Percentiles rank a stretch among this genome's conserved stretches.
These are phyloP conservation scores for Erigeron canadensis DNA, from an alignment of 129 eudicot genomes.

Conservation along the genomic window DNA sequence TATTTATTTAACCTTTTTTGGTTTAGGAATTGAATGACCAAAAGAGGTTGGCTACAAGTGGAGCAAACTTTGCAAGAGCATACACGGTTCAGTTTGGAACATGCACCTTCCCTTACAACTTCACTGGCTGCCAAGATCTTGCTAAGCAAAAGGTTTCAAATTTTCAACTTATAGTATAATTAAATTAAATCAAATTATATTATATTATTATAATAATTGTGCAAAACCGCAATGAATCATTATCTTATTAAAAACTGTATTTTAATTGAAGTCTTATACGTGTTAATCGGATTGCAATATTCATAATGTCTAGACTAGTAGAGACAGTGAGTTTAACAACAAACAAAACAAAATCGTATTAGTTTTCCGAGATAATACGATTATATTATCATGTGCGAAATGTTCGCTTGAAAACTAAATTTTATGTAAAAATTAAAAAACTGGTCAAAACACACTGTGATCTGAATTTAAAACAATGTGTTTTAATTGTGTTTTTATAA, in stretches of 20 bases:
- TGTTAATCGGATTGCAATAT: background rate
- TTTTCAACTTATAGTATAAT: background rate
- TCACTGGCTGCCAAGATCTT: slow-evolving; percentile 99
- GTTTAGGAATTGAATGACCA: slow-evolving; percentile 83
- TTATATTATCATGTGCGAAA: background rate
- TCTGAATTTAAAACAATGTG: no score
- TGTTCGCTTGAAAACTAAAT: no score
- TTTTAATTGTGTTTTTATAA: no score
- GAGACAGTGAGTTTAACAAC: no score
- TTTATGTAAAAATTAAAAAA: no score
- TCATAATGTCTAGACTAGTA: background rate
- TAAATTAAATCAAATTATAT: no score
- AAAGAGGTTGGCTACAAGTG: slow-evolving; percentile 96
- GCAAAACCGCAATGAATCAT: no score
- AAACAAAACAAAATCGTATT: no score
- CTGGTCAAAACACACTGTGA: no score
- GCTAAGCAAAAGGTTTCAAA: slow-evolving; percentile 83
- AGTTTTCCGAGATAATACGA: background rate
- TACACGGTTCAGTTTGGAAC: slow-evolving; percentile 89
- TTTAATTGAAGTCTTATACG: background rate
- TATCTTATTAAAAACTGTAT: no score
- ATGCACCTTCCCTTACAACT: slow-evolving; percentile 98
- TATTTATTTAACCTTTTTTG: background rate
- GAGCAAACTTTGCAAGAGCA: slow-evolving; percentile 96
- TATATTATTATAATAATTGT: no score